These are phyloP conservation scores for Rehmannia glutinosa DNA, from an alignment of 257 asterid species.

Conservation along the genomic window DNA sequence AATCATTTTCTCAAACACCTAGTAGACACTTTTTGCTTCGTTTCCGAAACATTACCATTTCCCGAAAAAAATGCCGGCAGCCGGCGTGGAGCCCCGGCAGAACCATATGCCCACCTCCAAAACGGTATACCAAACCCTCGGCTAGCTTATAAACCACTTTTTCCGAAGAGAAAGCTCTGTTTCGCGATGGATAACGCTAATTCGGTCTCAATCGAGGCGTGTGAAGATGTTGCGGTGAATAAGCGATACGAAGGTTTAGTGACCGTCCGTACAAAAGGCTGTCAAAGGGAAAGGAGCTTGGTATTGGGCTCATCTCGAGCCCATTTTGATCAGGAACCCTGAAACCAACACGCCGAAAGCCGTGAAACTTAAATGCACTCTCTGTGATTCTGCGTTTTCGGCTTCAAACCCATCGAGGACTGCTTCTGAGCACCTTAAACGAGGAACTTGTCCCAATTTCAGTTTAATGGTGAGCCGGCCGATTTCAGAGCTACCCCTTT, in stretches of 20 bases:
- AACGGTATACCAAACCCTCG: too few species aligned
- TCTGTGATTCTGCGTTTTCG: constrained; percentile 53
- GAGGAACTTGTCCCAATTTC: constrained; percentile 65
- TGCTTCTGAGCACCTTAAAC: constrained; percentile 63
- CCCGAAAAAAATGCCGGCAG: background rate
- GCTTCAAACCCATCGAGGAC: constrained; percentile 70
- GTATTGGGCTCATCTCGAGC: constrained; percentile 93
- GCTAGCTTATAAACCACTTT: too few species aligned
- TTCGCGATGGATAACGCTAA: too few species aligned
- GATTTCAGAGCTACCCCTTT: constrained; percentile 46
- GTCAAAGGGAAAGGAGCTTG: constrained; percentile 91
- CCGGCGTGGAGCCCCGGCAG: background rate
- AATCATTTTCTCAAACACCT: background rate
- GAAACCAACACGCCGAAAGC: constrained; percentile 71
- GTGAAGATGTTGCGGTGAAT: background rate
- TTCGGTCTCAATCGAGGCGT: too few species aligned
- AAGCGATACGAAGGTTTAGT: constrained; percentile 80
- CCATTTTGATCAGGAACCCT: constrained; percentile 57
- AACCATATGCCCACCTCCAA: too few species aligned
- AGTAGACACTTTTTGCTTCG: background rate
- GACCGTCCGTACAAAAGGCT: constrained; percentile 72
- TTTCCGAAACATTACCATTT: background rate
- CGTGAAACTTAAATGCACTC: constrained; percentile 73
- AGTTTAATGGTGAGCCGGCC: constrained; percentile 38
- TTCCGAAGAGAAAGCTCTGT: too few species aligned